phyloP scores from a whole-genome alignment of 2,329 filamentous ascomycete species.

The Ambrosiella cleistominuta region DNA sequence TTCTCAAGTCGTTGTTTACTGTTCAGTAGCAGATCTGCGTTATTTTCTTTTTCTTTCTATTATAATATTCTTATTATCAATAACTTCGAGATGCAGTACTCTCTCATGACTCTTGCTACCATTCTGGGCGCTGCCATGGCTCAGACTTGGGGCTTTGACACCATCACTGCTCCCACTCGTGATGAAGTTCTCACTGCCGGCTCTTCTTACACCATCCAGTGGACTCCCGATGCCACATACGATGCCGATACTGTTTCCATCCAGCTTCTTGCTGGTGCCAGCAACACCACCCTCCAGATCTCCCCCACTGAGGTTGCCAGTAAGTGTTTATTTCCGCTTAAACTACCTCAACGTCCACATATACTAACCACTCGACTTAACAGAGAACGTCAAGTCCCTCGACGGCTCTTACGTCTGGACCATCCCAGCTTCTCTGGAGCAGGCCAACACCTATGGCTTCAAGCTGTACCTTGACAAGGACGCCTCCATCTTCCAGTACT shows the following conservation, averaged over 20 bases:
- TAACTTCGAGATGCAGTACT: slow-evolving; percentile 36
- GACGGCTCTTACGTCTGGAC: slow-evolving; percentile 31
- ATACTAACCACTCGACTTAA: not conserved
- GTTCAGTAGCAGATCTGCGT: not conserved
- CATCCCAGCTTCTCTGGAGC: slow-evolving; percentile 28
- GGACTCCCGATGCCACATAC: slow-evolving; percentile 27
- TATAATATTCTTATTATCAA: slow-evolving; percentile 6
- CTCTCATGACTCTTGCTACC: slow-evolving; percentile 26
- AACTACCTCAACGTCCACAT: not conserved
- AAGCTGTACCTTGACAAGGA: slow-evolving; percentile 33
- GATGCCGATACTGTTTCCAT: slow-evolving; percentile 31
- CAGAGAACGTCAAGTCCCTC: slow-evolving; percentile 31
- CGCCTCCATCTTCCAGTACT: slow-evolving; percentile 39
- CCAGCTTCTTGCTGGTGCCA: slow-evolving; percentile 34
- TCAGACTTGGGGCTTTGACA: slow-evolving; percentile 38
- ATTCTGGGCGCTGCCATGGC: slow-evolving; percentile 34
- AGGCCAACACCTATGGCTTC: slow-evolving; percentile 37
- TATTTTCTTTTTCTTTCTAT: not conserved
- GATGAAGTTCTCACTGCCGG: slow-evolving; percentile 31
- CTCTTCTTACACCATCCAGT: slow-evolving; percentile 31
- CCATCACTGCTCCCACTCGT: slow-evolving; percentile 29
- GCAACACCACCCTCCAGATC: slow-evolving; percentile 24
- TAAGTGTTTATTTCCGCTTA: slow-evolving; percentile 23
- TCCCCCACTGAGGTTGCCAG: slow-evolving; percentile 24
- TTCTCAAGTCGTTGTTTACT: not conserved